A percentile compares a stretch with the other conserved stretches of the same genome.
Evolutionary conservation across 2,329 filamentous ascomycete genomes (phyloP).

Genomic region (Pyricularia pennisetigena): DNA sequence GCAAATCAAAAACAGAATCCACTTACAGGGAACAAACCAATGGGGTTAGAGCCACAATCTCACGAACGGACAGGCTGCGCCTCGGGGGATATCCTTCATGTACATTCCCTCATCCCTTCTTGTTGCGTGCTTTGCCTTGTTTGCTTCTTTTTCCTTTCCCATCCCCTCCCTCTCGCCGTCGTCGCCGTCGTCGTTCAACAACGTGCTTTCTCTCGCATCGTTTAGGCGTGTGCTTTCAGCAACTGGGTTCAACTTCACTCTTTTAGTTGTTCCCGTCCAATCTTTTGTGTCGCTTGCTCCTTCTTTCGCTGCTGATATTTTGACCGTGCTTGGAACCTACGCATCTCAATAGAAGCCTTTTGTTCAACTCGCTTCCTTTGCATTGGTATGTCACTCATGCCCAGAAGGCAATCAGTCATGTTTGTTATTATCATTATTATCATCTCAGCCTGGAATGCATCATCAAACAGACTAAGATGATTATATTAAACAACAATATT

Average conservation of each 20-base stretch:
- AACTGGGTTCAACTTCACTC: slow-evolving; percentile 34
- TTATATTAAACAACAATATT: not conserved
- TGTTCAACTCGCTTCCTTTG: slow-evolving; percentile 36
- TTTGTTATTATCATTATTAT: no score
- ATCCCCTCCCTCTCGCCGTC: not conserved
- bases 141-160: slow-evolving; percentile 6
- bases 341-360: not conserved
- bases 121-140: slow-evolving; percentile 17
- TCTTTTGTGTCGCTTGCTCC: slow-evolving; percentile 16
- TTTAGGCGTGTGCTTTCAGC: not conserved
- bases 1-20: not conserved
- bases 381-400: not conserved
- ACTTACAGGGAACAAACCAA: not conserved
- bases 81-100: not conserved
- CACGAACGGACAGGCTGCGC: not conserved
- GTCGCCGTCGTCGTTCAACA: not conserved
- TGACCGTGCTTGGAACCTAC: not conserved
- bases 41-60: not conserved
- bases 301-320: not conserved
- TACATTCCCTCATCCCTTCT: slow-evolving; percentile 19
- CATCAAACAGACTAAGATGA: not conserved
- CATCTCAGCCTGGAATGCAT: not conserved
- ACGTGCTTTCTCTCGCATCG: not conserved
- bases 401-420: not conserved
- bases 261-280: slow-evolving; percentile 35